phyloP scores from a whole-genome alignment of 768 basidiomycete genomes.

The Podaxis sp. region DNA sequence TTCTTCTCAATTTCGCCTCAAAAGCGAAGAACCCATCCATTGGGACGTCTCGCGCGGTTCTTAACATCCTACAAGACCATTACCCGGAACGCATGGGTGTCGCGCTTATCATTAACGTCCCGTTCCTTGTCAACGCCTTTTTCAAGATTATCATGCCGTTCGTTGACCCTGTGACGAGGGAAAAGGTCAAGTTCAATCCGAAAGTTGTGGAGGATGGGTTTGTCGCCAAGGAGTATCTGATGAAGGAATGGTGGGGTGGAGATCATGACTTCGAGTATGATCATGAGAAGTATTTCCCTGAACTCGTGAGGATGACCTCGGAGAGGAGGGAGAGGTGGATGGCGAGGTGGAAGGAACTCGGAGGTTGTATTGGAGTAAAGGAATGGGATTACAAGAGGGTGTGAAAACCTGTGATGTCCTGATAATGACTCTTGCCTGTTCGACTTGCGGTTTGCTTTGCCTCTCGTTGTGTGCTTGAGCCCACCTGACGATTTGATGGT shows the following conservation, averaged over 20 bases:
- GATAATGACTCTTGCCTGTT: neutral
- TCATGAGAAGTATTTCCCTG: slow-evolving; percentile 75
- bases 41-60: slow-evolving; percentile 41
- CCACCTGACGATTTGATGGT: neutral
- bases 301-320: slow-evolving; percentile 53
- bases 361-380: slow-evolving; percentile 66
- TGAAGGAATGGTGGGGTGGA: slow-evolving; percentile 72
- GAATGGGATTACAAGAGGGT: slow-evolving; percentile 75
- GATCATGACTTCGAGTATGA: slow-evolving; percentile 63
- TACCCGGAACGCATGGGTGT: slow-evolving; percentile 85
- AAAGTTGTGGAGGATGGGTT: slow-evolving; percentile 61
- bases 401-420: neutral
- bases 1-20: slow-evolving; percentile 80
- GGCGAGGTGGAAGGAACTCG: slow-evolving; percentile 65
- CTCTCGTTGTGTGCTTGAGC: neutral
- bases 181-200: slow-evolving; percentile 77
- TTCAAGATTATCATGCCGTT: slow-evolving; percentile 78
- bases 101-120: slow-evolving; percentile 77
- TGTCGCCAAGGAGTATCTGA: slow-evolving; percentile 69
- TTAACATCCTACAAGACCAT: slow-evolving; percentile 74
- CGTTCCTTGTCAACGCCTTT: slow-evolving; percentile 72
- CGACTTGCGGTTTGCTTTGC: neutral
- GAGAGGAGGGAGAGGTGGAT: slow-evolving; percentile 48
- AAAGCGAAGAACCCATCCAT: slow-evolving; percentile 57
- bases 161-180: slow-evolving; percentile 78